Base-by-base conservation (phyloP, 1,284 basidiomycete genomes). In the Somion occarium region DNA sequence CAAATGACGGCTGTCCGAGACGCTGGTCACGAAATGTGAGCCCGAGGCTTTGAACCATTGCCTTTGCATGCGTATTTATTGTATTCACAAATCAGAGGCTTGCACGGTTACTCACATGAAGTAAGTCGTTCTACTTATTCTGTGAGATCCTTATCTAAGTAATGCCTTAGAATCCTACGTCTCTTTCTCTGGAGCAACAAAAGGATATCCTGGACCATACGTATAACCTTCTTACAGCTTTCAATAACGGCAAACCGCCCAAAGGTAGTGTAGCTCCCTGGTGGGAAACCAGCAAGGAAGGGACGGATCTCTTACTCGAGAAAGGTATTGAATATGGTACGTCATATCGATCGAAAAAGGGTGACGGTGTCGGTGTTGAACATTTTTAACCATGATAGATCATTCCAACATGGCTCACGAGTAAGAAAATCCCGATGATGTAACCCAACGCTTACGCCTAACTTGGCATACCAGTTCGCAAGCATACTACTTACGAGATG, bases 281-380 rank as follows among this genome's bases (percentile, higher is more conserved):
- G 85, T 91, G 87, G 85, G 88, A 91, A 64, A 82, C 79, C 1
- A 84, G 79, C 67, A 79, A 78, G 53, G 86, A 88, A 64, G 82
- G 82, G 1, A 82, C 79, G 0, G 69, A 80, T n/a, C 70, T 91
- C 24, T 68, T 91, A 18, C 73, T 89, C 15, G 80, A 85, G 20
- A 85, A 86, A 60, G 88, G 88, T 0, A 83, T 91, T 41, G 75
- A 85, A 68, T 90, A 90, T 60, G 87, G 83, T 83, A 52, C 46
- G 62, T 58, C n/a, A n/a, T n/a, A n/a, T n/a, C n/a, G n/a, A n/a
- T n/a, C n/a, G 3, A 24, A n/a, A n/a, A n/a, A n/a, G n/a, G 22
- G 13, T 25, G 27, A 25, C 19, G 5, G 19, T 26, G n/a, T 24
- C 25, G 22, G 27, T 24, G 39, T 48, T 25, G 49, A n/a, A n/a